Percentiles rank a stretch among this genome's conserved stretches.
These are phyloP conservation scores for Furcasterigmium sp. DNA, from an alignment of 2,329 filamentous ascomycete genomes.

Conservation along the genomic window DNA sequence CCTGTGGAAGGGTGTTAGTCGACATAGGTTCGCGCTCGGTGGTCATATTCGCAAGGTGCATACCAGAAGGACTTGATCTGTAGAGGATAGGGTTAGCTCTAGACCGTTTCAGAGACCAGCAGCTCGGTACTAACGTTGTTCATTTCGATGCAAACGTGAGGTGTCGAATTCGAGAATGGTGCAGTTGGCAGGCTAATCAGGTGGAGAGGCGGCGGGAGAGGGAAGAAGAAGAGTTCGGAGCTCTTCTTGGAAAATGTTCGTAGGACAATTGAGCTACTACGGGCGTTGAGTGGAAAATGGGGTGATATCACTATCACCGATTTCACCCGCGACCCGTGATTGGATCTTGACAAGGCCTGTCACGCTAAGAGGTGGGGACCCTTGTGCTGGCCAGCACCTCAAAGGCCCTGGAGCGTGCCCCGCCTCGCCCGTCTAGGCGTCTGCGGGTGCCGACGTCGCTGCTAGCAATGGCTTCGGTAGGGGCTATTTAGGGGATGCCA, in stretches of 20 bases:
- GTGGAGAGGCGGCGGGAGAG: background rate
- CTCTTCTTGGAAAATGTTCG: slow-evolving; percentile 2
- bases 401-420: too few relatives aligned
- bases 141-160: slow-evolving; percentile 31
- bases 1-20: slow-evolving; percentile 42
- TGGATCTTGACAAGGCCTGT: background rate
- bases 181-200: background rate
- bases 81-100: slow-evolving; percentile 14
- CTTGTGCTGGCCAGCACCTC: too few relatives aligned
- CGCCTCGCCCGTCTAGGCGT: too few relatives aligned
- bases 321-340: background rate
- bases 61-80: slow-evolving; percentile 65
- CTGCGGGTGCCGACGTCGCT: too few relatives aligned
- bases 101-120: too few relatives aligned
- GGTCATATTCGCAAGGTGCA: slow-evolving; percentile 13
- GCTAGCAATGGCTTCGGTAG: too few relatives aligned
- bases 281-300: slow-evolving; percentile 3
- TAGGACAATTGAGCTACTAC: too few relatives aligned
- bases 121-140: slow-evolving; percentile 45
- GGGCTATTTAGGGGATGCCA: too few relatives aligned
- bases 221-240: background rate
- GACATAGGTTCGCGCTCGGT: slow-evolving; percentile 1
- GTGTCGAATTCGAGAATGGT: slow-evolving; percentile 1
- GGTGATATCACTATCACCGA: slow-evolving; percentile 6
- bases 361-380: too few relatives aligned